Conservation (phyloP, 148 eudicot genomes). For the Agrostemma githago region DNA sequence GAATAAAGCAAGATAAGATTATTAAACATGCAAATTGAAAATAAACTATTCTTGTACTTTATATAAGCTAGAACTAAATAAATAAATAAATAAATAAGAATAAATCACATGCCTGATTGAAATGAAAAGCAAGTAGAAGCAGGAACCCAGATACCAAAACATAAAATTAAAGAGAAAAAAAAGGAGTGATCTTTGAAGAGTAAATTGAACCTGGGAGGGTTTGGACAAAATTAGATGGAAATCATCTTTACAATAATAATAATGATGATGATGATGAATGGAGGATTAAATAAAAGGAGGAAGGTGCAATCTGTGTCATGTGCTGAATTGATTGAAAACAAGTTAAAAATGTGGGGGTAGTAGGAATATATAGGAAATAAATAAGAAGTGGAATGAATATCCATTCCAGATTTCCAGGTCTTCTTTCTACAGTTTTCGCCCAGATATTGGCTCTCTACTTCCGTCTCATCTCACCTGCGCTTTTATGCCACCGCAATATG, state of each 20-base stretch:
- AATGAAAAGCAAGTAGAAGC: neutral
- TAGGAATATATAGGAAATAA: no score
- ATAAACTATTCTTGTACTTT: neutral
- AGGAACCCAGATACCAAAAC: slow-evolving; percentile 7
- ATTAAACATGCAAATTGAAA: neutral
- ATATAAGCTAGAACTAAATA: neutral
- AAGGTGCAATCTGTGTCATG: neutral
- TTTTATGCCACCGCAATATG: no score
- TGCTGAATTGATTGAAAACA: neutral
- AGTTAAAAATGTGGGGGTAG: neutral
- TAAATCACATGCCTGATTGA: slow-evolving; percentile 14
- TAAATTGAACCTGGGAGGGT: no score
- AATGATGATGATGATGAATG: no score
- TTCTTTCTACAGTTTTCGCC: no score
- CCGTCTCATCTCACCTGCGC: no score
- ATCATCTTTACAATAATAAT: no score
- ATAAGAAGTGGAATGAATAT: no score
- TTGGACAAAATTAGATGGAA: no score
- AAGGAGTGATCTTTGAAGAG: slow-evolving; percentile 5
- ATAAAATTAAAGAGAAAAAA: neutral
- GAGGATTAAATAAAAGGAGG: no score
- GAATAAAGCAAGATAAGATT: neutral
- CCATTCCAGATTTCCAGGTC: no score
- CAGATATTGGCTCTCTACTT: no score
- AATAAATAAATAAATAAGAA: neutral